Conservation (phyloP, 768 basidiomycete species). For the Inosperma sp. region DNA sequence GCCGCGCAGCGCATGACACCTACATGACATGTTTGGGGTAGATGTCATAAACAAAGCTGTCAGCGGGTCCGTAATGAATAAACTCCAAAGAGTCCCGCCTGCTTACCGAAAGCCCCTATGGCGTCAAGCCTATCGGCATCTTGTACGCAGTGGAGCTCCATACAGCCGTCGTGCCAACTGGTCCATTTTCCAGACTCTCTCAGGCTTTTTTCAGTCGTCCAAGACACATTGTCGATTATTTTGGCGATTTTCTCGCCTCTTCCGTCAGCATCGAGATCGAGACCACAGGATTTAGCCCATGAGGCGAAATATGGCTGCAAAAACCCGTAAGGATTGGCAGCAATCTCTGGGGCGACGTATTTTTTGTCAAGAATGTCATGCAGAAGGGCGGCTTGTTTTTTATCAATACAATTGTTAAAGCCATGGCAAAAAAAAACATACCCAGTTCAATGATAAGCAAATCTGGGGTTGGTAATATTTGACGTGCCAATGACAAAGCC, state of each 20-base stretch:
- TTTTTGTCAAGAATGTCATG: conserved; percentile 89
- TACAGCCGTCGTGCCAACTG: conserved; percentile 64
- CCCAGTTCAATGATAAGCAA: conserved; percentile 72
- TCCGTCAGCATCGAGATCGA: conserved; percentile 58
- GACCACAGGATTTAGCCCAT: conserved; percentile 36
- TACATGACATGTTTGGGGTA: conserved; percentile 18
- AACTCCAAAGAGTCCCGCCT: no score
- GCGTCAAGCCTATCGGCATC: conserved; percentile 78
- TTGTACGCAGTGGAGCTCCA: conserved; percentile 78
- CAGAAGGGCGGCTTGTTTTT: conserved; percentile 62
- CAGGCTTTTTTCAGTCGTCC: conserved; percentile 76
- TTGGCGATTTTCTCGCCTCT: conserved; percentile 50
- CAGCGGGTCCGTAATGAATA: no score
- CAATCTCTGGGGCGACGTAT: conserved; percentile 57
- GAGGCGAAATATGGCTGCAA: conserved; percentile 62
- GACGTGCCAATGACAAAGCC: conserved; percentile 61
- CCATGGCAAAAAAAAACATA: conserved; percentile 16
- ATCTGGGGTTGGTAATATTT: conserved; percentile 50
- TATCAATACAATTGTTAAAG: conserved; percentile 8
- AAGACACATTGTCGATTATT: conserved; percentile 78
- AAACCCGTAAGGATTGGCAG: conserved; percentile 58
- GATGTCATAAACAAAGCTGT: conserved; percentile 9
- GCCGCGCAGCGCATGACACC: conserved; percentile 68
- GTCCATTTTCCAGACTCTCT: conserved; percentile 50
- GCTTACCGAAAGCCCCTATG: conserved; percentile 76